Evolutionary conservation across 176 grass and related monocot species (phyloP), one percentile per base, ranked within the genome.

Genomic region (Puya raimondii): DNA sequence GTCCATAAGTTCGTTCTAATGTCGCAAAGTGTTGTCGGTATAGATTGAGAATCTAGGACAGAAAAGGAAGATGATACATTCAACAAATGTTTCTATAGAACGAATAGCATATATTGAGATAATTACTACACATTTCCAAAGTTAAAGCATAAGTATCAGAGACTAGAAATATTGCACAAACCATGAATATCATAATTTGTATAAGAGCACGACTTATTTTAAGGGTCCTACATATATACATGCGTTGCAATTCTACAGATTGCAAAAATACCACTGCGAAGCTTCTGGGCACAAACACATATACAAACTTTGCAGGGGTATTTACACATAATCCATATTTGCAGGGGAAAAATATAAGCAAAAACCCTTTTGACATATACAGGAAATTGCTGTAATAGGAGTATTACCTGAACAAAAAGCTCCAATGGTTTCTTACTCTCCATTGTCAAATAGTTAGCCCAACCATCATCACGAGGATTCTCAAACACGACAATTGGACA

Each of bases 401-500:
- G 48, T 66, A 47, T 48, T 97, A 97, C 94, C 94, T 97, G 74
- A 74, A 83, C 72, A 80, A 81, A 83, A 66, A 97, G 77, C 53
- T 76, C 51, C 72, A 88, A 83, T 49, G 84, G 86, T 78, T 70
- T 73, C 59, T 90, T 85, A 70, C 77, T 65, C 79, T 90, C 82
- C 15, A 56, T 80, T 64, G 83, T 78, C 66, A 73, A 71, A 48
- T 61, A 80, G 77, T 82, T 69, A 58, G 74, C 70, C 82, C 76
- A 87, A 75, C 75, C 52, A 69, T 83, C 84, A 88, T 80, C 67
- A 72, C 77, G 76, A 42, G 42, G 23, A 82, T 90, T 93, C 47
- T 81, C 71, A 82, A 92, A 85, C 53, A 97, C 89, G 70, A 82
- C 73, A 74, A 93, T 88, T 54, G 94, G 94, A 72, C 94, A 97